Evolutionary conservation across 2,329 filamentous ascomycete species (phyloP).

Genomic region (Curvularia lunata): DNA sequence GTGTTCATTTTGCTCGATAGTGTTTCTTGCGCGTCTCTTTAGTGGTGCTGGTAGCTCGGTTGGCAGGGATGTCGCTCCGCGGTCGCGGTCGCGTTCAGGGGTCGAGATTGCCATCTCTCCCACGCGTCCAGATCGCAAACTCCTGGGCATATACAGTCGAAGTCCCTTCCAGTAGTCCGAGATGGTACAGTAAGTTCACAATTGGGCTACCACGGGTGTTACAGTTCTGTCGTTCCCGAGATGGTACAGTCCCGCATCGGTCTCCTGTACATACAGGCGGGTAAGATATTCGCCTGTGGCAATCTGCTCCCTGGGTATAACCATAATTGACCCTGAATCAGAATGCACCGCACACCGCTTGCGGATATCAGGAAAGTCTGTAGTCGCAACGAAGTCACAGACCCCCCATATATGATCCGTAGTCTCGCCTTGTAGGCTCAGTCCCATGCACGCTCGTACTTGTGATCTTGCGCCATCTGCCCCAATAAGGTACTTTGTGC

Average conservation of each 20-base stretch:
- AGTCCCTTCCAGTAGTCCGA: too few relatives aligned
- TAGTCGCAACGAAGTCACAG: neutral
- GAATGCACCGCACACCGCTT: neutral
- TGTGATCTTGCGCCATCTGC: neutral
- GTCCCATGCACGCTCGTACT: neutral
- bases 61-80: conserved; percentile 4
- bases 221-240: too few relatives aligned
- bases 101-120: conserved; percentile 6
- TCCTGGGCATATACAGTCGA: too few relatives aligned
- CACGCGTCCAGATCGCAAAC: conserved; percentile 2
- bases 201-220: too few relatives aligned
- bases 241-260: too few relatives aligned
- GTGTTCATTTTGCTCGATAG: conserved; percentile 7
- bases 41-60: conserved; percentile 3
- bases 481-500: neutral
- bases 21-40: conserved; percentile 11
- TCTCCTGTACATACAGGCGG: neutral
- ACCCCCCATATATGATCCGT: neutral
- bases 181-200: too few relatives aligned
- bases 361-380: neutral
- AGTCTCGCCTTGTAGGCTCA: neutral
- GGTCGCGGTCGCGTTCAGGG: conserved; percentile 4
- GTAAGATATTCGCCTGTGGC: neutral
- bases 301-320: neutral
- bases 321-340: neutral